A percentile compares a stretch with the other conserved stretches of the same genome.
phyloP scores from a whole-genome alignment of 805 yeast species.

The Wickerhamomyces pijperi region DNA sequence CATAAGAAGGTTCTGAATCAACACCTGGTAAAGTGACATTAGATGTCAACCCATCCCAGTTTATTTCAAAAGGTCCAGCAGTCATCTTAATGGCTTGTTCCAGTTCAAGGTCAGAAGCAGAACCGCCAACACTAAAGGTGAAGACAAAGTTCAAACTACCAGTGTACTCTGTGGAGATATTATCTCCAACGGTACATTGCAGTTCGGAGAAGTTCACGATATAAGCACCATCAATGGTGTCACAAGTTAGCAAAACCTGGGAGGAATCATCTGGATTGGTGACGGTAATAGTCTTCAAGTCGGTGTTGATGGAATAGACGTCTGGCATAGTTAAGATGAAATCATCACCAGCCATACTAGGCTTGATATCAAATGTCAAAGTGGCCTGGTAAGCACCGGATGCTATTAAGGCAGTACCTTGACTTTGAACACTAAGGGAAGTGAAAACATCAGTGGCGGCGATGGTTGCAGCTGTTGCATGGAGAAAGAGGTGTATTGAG shows the following conservation, averaged over 20 bases:
- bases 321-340: conserved; percentile 19
- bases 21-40: conserved; percentile 18
- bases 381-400: conserved; percentile 23
- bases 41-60: conserved; percentile 18
- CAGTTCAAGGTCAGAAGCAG: conserved; percentile 19
- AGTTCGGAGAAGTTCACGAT: conserved; percentile 18
- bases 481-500: neutral
- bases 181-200: conserved; percentile 18
- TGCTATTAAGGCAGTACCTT: neutral
- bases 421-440: neutral
- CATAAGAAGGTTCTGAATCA: conserved; percentile 7
- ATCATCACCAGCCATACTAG: conserved; percentile 10
- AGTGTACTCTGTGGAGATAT: conserved; percentile 10
- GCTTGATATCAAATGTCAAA: conserved; percentile 17
- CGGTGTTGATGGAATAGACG: conserved; percentile 20
- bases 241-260: conserved; percentile 20
- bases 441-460: neutral
- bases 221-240: conserved; percentile 24
- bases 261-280: conserved; percentile 12
- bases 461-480: neutral
- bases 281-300: conserved; percentile 8
- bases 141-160: conserved; percentile 22
- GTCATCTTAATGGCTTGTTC: conserved; percentile 19
- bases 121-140: conserved; percentile 25
- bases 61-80: conserved; percentile 19